Conservation (phyloP, 495 filamentous ascomycete genomes). For the Entonaema liquescens region DNA sequence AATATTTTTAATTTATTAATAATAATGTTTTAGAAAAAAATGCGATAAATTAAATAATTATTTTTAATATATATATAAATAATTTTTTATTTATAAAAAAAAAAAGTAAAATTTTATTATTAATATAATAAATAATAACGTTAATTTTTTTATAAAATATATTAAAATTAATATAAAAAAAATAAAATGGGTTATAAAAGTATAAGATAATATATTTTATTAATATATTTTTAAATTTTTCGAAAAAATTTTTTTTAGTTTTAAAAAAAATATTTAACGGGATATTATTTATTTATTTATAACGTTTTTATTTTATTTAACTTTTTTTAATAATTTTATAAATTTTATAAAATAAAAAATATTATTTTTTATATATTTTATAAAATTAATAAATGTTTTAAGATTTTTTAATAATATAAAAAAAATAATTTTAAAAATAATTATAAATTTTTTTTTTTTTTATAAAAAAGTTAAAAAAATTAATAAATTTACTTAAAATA, state of each 20-base stretch:
- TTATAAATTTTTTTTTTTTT: background rate
- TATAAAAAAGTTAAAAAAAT: too few species aligned
- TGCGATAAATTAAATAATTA: background rate
- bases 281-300: background rate
- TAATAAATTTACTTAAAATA: too few species aligned
- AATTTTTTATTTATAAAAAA: conserved; percentile 3
- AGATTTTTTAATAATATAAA: background rate
- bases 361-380: conserved; percentile 9
- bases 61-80: background rate
- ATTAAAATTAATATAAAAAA: conserved; percentile 10
- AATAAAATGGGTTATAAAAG: background rate
- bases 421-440: conserved; percentile 4
- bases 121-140: conserved; percentile 4
- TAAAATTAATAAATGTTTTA: conserved; percentile 12
- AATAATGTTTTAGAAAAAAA: too few species aligned
- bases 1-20: too few species aligned
- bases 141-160: conserved; percentile 5
- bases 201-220: conserved; percentile 1
- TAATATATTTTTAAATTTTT: background rate
- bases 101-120: background rate
- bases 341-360: background rate
- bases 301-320: background rate
- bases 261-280: background rate
- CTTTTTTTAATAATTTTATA: background rate
- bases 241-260: background rate